Evolutionary conservation across 2,329 filamentous ascomycete species (phyloP), one percentile per base, ranked within the genome.

Genomic region (Apiospora rasikravindrae): DNA sequence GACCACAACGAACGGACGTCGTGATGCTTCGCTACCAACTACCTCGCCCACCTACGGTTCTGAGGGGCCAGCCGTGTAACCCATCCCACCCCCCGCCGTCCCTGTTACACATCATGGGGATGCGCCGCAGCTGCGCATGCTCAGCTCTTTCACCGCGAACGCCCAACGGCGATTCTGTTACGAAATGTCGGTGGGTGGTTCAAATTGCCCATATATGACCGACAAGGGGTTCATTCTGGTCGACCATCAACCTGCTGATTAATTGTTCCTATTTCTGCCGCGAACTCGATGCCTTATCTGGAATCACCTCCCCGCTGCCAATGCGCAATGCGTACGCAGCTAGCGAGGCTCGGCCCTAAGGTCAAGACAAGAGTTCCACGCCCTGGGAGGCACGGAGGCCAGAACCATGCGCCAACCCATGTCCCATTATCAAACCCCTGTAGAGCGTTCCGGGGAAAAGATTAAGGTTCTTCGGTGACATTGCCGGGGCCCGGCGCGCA

Each of bases 401-500:
- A 61, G 53, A 29, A n/a, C n/a, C 57, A 57, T 24, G 57, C 57
- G 40, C 40, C n/a, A 64, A 64, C 57, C 57, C 57, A 64, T 64
- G 57, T 64, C 57, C 57, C 57, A 64, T 64, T 40, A n/a, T 40
- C 57, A 40, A 64, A 37, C 33, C 57, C 57, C 57, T 64, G 57
- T 64, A 64, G 22, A 64, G 29, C 33, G 57, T 64, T 64, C 57
- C 33, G 57, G 57, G 57, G 57, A 40, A 64, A 40, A 33, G 33
- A 64, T 40, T 64, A 64, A 64, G 57, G 57, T 64, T 64, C 57
- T 19, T 64, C 57, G 33, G 57, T 64, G 57, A 64, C 57, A 64
- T 64, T 64, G 57, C 57, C 57, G 57, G 33, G 57, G 57, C 33
- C 57, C 57, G 57, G 57, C 19, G n/a, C 49, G 33, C 57, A n/a